Base-by-base conservation (phyloP, 805 yeast species). In the Saccharomycopsis olivae region DNA sequence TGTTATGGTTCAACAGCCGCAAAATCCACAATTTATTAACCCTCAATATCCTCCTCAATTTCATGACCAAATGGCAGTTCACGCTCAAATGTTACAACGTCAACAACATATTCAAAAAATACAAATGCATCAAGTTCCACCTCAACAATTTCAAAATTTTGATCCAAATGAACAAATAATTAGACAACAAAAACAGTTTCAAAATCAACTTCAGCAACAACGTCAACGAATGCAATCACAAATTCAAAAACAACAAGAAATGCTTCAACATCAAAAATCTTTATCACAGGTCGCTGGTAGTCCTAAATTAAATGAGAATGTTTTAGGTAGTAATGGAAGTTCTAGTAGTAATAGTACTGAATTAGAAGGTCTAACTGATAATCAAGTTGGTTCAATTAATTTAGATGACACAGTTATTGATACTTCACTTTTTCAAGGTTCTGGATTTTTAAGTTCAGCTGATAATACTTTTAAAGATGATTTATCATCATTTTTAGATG, bases 101-200 rank as follows among this genome's bases (percentile, higher is more conserved):
- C 10, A n/a, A 14, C 35, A 18, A 32, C 35, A 18, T 15, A 5
- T 10, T 13, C 24, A 8, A 16, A 13, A 16, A 17, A 18, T 19
- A 5, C 27, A 18, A 32, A n/a, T 13, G 10, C 24, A 32, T 4
- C 27, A 19, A 13, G 16, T n/a, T 21, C 35, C 18, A 32, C 11
- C 20, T 24, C 35, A 19, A 19, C 44, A 41, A 33, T 21, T 16
- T 23, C 40, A 36, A 23, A 6, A 9, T 15, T 8, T 9, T 31
- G 13, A 35, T 34, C 40, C 38, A 38, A 31, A 45, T 33, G 38
- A 40, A 5, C 44, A 41, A 29, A 42, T 38, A 14, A 43, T 33
- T 21, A 40, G 14, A 5, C 45, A 49, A 37, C 57, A 49, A 29
- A 56, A 48, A 36, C 53, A 40, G 42, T 48, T 39, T 36, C 34